These are phyloP conservation scores for Trichosporon sp. DNA, from an alignment of 1,284 basidiomycete genomes.

Conservation along the genomic window DNA sequence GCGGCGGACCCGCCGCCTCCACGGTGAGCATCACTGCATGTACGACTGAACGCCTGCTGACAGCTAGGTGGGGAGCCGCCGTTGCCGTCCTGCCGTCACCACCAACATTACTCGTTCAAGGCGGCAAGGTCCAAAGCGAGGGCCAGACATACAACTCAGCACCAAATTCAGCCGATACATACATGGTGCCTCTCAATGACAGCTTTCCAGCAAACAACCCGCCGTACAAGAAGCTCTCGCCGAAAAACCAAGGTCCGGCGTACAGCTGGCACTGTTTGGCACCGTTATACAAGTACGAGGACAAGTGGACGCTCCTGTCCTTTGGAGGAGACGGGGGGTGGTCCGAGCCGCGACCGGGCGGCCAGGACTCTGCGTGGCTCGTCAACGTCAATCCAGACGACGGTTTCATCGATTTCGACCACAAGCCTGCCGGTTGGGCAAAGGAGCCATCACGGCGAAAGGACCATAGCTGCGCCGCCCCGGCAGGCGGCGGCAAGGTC, in stretches of 20 bases:
- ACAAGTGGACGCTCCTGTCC: constrained; percentile 50
- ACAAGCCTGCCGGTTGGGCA: constrained; percentile 57
- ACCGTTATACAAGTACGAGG: constrained; percentile 54
- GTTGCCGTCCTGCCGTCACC: constrained; percentile 54
- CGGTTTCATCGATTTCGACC: constrained; percentile 19
- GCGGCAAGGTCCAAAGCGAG: constrained; percentile 66
- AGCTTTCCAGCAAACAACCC: constrained; percentile 59
- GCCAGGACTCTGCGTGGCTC: constrained; percentile 61
- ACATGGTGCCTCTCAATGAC: constrained; percentile 60
- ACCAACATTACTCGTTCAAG: constrained; percentile 63
- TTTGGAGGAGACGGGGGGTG: constrained; percentile 68
- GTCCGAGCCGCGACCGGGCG: constrained; percentile 53
- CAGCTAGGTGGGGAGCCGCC: constrained; percentile 72
- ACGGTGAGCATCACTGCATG: not conserved
- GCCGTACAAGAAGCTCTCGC: constrained; percentile 51
- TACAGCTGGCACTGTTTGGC: constrained; percentile 77
- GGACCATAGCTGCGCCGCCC: constrained; percentile 59
- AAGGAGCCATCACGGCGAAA: constrained; percentile 65
- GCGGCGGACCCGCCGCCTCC: constrained; percentile 1
- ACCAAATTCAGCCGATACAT: constrained; percentile 63
- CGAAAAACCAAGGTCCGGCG: constrained; percentile 52
- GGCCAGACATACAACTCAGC: constrained; percentile 66
- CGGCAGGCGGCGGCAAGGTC: constrained; percentile 50
- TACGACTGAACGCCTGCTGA: not conserved
- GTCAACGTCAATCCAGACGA: constrained; percentile 43